These are phyloP conservation scores for Globisporangium canariense DNA, from an alignment of 352 stramenopile species.

Conservation along the genomic window DNA sequence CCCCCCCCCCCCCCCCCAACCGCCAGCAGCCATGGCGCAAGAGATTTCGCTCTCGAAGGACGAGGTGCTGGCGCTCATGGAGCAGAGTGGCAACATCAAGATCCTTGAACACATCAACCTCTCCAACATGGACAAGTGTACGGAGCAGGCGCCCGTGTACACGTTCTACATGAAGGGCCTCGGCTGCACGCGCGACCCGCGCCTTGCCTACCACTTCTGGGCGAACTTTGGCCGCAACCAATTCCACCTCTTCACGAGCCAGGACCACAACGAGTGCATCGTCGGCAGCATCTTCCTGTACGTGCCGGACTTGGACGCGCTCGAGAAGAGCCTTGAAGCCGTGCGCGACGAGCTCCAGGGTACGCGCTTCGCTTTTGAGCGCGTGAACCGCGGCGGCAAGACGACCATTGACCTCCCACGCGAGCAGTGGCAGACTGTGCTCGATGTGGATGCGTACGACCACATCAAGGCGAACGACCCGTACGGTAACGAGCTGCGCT, in stretches of 20 bases:
- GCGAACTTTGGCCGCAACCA: slow-evolving; percentile 68
- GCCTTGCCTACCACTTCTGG: slow-evolving; percentile 67
- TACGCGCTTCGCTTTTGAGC: slow-evolving; percentile 49
- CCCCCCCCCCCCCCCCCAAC: background rate
- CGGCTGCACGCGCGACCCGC: slow-evolving; percentile 59
- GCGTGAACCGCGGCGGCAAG: slow-evolving; percentile 45
- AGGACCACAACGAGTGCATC: slow-evolving; percentile 57
- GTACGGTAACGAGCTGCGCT: slow-evolving; percentile 54
- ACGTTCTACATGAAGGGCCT: slow-evolving; percentile 68
- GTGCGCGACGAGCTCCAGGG: slow-evolving; percentile 46
- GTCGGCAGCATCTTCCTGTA: slow-evolving; percentile 58
- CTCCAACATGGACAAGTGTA: slow-evolving; percentile 53
- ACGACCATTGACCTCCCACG: slow-evolving; percentile 49
- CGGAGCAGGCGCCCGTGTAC: slow-evolving; percentile 37
- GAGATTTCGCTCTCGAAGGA: slow-evolving; percentile 43
- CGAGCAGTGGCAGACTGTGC: slow-evolving; percentile 50
- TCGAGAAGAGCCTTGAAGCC: slow-evolving; percentile 45
- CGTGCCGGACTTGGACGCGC: slow-evolving; percentile 49
- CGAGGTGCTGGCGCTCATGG: slow-evolving; percentile 45
- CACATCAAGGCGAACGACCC: slow-evolving; percentile 62
- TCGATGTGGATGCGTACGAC: slow-evolving; percentile 47
- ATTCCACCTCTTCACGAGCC: slow-evolving; percentile 68
- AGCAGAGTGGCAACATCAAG: slow-evolving; percentile 58
- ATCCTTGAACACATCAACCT: slow-evolving; percentile 76
- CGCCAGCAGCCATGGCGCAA: slow-evolving; percentile 21